phyloP scores from a whole-genome alignment of 2,329 filamentous ascomycete genomes.

The Sclerotinia spermophila region DNA sequence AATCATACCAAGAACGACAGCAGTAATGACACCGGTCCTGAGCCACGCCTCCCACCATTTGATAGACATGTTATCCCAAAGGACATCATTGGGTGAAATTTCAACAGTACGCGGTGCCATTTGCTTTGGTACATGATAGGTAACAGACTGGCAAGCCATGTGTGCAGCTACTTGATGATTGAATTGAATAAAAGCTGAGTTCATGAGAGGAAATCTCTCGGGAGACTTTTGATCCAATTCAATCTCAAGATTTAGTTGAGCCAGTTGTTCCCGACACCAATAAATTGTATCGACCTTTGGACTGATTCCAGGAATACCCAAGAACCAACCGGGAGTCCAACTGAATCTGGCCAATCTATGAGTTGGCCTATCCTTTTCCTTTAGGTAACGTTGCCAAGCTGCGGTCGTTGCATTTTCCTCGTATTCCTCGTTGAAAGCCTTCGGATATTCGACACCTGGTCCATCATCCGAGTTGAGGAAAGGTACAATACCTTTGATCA shows the following conservation, averaged over 20 bases:
- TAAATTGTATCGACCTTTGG: constrained; percentile 95
- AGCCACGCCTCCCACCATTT: constrained; percentile 86
- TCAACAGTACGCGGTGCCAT: constrained; percentile 94
- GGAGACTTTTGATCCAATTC: constrained; percentile 83
- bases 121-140: constrained; percentile 85
- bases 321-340: constrained; percentile 63
- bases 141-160: constrained; percentile 92
- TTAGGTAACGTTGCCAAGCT: constrained; percentile 82
- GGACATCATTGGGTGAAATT: constrained; percentile 85
- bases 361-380: constrained; percentile 76
- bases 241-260: constrained; percentile 85
- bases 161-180: constrained; percentile 96
- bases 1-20: constrained; percentile 68
- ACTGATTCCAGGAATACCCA: constrained; percentile 71
- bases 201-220: constrained; percentile 87
- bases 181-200: constrained; percentile 96
- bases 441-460: constrained; percentile 49
- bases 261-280: constrained; percentile 81
- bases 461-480: constrained; percentile 40
- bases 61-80: constrained; percentile 97
- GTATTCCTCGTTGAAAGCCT: constrained; percentile 59
- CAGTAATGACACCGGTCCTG: constrained; percentile 57
- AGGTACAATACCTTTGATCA: constrained; percentile 48
- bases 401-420: constrained; percentile 59
- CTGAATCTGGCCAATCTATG: constrained; percentile 67